Evolutionary conservation across 495 filamentous ascomycete genomes (phyloP), one percentile per base, ranked within the genome.

Genomic region (Lichina pygmaea): DNA sequence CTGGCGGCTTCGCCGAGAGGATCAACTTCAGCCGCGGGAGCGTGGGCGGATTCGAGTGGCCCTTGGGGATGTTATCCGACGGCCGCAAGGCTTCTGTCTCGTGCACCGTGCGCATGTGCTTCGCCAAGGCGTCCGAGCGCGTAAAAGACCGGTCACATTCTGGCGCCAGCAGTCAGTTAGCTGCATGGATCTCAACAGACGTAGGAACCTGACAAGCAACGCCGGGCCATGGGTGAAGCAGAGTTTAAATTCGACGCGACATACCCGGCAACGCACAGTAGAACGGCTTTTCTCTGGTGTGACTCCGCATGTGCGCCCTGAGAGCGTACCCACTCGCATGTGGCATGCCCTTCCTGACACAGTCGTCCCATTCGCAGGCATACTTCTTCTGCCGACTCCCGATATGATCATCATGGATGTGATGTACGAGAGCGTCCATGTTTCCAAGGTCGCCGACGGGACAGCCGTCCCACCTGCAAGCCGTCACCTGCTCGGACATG

Each of bases 141-240:
- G 89, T 97, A 55, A 97, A 97, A 45, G 85, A 82, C 53, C 86
- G 81, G 56, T 97, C 91, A 60, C 89, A 97, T 70, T 97, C 89
- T 92, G 52, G 34, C 24, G 24, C 24, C 24, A 24, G 24, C 24
- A 24, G 4, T 24, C 24, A 24, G 24, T 24, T 24, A 31, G 44
- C 12, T 34, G 30, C 40, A 33, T 46, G 31, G 42, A 45, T 40
- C 38, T 34, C 15, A 4, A 31, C 31, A 31, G 16, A 34, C n/a
- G 38, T 30, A 45, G 41, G 33, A 48, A 17, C 45, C 31, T 40
- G 15, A 34, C n/a, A 44, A 24, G 39, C 10, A 13, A 38, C 13
- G 49, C 24, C 24, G 4, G 24, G 24, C 24, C 24, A 24, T 24
- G 24, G 24, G 24, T 24, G 46, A 11, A 36, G 42, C 15, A 32